These are phyloP conservation scores for Tubosaeta sp. DNA, from an alignment of 768 basidiomycete genomes.

Conservation along the genomic window DNA sequence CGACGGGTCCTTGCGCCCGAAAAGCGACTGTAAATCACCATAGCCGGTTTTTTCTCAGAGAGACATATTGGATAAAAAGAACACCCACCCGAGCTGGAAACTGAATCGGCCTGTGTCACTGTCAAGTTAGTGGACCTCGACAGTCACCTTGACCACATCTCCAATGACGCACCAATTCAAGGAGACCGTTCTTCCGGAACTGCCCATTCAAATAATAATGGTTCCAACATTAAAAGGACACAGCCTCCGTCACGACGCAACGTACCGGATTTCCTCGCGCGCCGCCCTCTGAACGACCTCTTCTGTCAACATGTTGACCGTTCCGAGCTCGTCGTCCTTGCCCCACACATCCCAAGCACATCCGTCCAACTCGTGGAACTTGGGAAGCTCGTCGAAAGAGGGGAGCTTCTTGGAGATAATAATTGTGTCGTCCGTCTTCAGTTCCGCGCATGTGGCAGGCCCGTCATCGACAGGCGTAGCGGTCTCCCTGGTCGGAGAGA, in stretches of 20 bases:
- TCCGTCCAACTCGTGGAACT: slow-evolving; percentile 41
- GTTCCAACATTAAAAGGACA: neutral
- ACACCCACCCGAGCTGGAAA: slow-evolving; percentile 55
- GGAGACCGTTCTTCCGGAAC: slow-evolving; percentile 50
- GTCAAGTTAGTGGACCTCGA: neutral
- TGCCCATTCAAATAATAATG: slow-evolving; percentile 14
- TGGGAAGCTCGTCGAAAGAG: slow-evolving; percentile 46
- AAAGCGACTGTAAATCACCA: slow-evolving; percentile 45
- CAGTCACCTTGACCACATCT: neutral
- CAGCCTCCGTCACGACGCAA: slow-evolving; percentile 5
- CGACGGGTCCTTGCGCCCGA: slow-evolving; percentile 50
- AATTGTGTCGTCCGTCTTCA: neutral
- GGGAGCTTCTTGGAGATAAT: slow-evolving; percentile 30
- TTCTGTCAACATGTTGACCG: slow-evolving; percentile 60
- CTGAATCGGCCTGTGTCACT: slow-evolving; percentile 52
- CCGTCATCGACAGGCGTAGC: neutral
- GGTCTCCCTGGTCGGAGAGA: neutral
- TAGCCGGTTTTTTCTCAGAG: neutral
- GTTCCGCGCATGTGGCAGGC: neutral
- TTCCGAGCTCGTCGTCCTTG: slow-evolving; percentile 59
- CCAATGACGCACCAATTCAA: slow-evolving; percentile 53
- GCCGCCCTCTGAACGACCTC: slow-evolving; percentile 58
- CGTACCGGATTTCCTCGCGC: slow-evolving; percentile 53
- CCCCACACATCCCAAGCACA: slow-evolving; percentile 74
- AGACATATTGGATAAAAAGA: neutral